These are phyloP conservation scores for Papiliotrema flavescens DNA, from an alignment of 1,284 basidiomycete genomes.

Conservation along the genomic window DNA sequence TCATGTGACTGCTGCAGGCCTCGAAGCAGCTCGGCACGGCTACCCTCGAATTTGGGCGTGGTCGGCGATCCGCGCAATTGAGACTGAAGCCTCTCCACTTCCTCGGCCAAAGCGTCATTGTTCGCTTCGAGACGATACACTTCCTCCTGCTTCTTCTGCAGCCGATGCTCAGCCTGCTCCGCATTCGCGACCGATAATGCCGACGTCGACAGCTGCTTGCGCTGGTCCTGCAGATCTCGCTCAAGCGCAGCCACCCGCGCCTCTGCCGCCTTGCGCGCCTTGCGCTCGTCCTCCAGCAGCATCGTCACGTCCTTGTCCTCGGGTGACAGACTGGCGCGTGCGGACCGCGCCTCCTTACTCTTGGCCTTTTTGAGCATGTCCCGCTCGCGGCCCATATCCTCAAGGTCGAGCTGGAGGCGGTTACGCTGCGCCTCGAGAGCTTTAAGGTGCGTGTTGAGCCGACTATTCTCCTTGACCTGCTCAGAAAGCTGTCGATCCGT, in stretches of 20 bases:
- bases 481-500: slow-evolving; percentile 88
- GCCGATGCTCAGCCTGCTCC: slow-evolving; percentile 3
- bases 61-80: slow-evolving; percentile 15
- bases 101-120: slow-evolving; percentile 19
- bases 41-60: slow-evolving; percentile 9
- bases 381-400: slow-evolving; percentile 74
- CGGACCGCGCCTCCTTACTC: slow-evolving; percentile 32
- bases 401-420: slow-evolving; percentile 73
- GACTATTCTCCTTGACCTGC: slow-evolving; percentile 42
- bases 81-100: slow-evolving; percentile 27
- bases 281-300: slow-evolving; percentile 36
- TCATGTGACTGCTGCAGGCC: slow-evolving; percentile 43
- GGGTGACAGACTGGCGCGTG: slow-evolving; percentile 30
- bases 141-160: slow-evolving; percentile 28
- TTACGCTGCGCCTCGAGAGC: slow-evolving; percentile 47
- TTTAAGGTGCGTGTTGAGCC: slow-evolving; percentile 39
- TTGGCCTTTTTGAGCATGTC: slow-evolving; percentile 66
- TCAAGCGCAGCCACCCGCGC: slow-evolving; percentile 33
- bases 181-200: slow-evolving; percentile 15
- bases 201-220: slow-evolving; percentile 29
- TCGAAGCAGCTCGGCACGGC: slow-evolving; percentile 38
- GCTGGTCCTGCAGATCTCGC: slow-evolving; percentile 39
- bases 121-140: slow-evolving; percentile 25
- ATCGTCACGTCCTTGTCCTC: slow-evolving; percentile 31
- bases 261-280: slow-evolving; percentile 31